Percentiles rank a stretch among this genome's conserved stretches.
Conservation (phyloP, 306 rosid species). For the Cicer chorassanicum region DNA sequence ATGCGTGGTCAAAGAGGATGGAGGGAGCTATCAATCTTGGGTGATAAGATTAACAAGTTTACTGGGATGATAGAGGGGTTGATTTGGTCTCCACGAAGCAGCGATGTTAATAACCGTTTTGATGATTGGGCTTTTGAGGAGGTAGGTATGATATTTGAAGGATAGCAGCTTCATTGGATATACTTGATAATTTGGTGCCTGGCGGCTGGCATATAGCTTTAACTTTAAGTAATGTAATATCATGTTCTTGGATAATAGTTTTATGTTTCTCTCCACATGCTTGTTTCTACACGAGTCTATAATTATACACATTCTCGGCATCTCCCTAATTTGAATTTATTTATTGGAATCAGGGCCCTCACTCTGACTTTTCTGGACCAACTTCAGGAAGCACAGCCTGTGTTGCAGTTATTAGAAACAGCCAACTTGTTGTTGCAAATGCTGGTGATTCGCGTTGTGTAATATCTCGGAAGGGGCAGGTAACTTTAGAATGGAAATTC, state of each 20-base stretch:
- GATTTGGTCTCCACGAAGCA: conserved; percentile 91
- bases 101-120: conserved; percentile 59
- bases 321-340: conserved; percentile 40
- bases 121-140: conserved; percentile 95
- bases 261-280: not conserved
- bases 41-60: conserved; percentile 89
- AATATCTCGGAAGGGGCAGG: conserved; percentile 95
- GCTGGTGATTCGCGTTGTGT: conserved; percentile 99
- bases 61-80: conserved; percentile 97
- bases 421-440: conserved; percentile 84
- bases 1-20: conserved; percentile 99
- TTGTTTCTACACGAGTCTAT: not conserved
- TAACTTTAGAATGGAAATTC: conserved; percentile 44
- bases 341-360: conserved; percentile 77
- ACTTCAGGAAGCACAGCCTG: conserved; percentile 98
- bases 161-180: conserved; percentile 32
- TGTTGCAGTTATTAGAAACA: conserved; percentile 84
- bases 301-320: not conserved
- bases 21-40: conserved; percentile 92
- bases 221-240: conserved; percentile 8
- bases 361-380: conserved; percentile 94
- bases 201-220: conserved; percentile 26
- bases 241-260: conserved; percentile 19
- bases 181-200: conserved; percentile 37
- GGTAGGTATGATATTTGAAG: conserved; percentile 57